phyloP scores from a whole-genome alignment of 192 early-diverging fungal genomes.

The Obelidium mucronatum region DNA sequence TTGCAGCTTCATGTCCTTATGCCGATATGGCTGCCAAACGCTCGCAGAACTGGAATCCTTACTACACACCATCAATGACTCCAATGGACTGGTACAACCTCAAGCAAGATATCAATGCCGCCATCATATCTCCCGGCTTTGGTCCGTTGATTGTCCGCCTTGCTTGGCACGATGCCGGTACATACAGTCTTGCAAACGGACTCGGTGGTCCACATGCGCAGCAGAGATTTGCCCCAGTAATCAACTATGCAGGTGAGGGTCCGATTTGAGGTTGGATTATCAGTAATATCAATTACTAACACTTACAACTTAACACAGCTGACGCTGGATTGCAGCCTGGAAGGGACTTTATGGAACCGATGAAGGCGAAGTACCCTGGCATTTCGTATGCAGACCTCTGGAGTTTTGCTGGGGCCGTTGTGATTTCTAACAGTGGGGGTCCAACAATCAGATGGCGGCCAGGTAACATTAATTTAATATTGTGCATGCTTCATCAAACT shows the following conservation, averaged over 20 bases:
- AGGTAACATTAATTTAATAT: too few species aligned
- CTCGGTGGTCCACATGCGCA: constrained; percentile 10
- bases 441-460: neutral
- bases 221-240: too few species aligned
- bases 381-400: constrained; percentile 17
- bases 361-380: too few species aligned
- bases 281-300: too few species aligned
- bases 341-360: neutral
- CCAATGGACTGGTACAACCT: neutral
- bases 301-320: neutral
- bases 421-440: neutral
- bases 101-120: neutral
- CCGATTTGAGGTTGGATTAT: too few species aligned
- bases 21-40: too few species aligned
- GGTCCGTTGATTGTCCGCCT: neutral
- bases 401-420: constrained; percentile 1
- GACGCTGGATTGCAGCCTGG: neutral
- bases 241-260: neutral
- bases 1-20: too few species aligned
- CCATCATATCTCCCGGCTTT: neutral
- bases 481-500: too few species aligned
- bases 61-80: constrained; percentile 6
- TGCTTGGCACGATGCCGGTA: constrained; percentile 11
- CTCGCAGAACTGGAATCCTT: neutral
- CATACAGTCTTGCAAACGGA: neutral